Base-by-base conservation (phyloP, 1,284 basidiomycete species). In the Mycosarcoma maydis region DNA sequence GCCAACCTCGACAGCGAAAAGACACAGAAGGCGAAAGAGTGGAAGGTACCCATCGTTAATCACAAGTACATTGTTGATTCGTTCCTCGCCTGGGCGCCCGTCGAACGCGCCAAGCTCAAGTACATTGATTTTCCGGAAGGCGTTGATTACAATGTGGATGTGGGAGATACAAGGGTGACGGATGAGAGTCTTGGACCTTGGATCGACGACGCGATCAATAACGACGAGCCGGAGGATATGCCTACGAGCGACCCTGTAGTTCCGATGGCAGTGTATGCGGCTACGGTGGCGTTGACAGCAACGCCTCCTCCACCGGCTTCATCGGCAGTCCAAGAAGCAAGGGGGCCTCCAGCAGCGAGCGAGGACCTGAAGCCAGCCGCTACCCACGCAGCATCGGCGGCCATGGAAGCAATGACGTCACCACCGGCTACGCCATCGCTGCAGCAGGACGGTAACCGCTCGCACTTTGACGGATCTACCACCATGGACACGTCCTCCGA, bases 11-110 rank as follows among this genome's bases (percentile, higher is more conserved):
- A 83, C 1, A 90, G 90, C n/a, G 86, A 86, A 4, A 93, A 93
- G 83, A 88, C 90, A 0, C 82, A 83, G 7, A 90, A 90, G 75
- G 91, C 92, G 0, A 83, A 85, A 9, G 84, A 87, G 0, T 94
- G 92, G 92, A 87, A 86, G 1, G 90, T 94, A 57, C 90, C 91
- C 0, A 84, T 94, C 55, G 90, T 94, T 13, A 94, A 93, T 71
- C 93, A 95, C 74, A 85, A 87, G 0, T 95, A 92, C 90, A 85
- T 95, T 6, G 92, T 94, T 78, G 90, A 92, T 65, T 94, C 90
- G 80, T 91, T 92, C 74, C 45, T 70, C 11, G 67, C 60, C 16
- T 70, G 67, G 67, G 50, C 47, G 6, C 45, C 56, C 1, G 48
- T 70, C 7, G 57, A 70, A 30, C 34, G 54, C 9, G 53, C 60